Percentiles rank a stretch among this genome's conserved stretches.
Conservation (phyloP, 805 yeast species). For the Priceomyces fermenticarens region DNA sequence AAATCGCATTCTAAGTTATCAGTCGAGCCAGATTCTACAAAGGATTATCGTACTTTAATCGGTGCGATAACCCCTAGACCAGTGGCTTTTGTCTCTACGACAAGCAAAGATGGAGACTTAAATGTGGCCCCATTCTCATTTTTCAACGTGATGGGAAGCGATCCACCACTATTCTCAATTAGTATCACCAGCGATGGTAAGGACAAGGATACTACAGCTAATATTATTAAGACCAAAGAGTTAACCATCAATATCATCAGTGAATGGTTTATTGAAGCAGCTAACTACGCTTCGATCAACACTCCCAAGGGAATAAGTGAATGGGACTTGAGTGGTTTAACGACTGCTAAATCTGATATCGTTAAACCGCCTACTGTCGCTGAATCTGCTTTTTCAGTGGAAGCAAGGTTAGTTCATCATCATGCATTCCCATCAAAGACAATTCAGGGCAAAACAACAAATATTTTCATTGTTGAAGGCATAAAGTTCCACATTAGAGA, state of each 20-base stretch:
- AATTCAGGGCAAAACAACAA: slow-evolving; percentile 32
- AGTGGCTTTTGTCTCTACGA: slow-evolving; percentile 54
- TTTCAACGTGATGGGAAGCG: slow-evolving; percentile 44
- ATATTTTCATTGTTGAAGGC: slow-evolving; percentile 52
- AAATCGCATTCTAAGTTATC: slow-evolving; percentile 39
- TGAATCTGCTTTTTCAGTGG: slow-evolving; percentile 59
- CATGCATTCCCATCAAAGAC: slow-evolving; percentile 45
- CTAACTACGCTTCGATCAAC: slow-evolving; percentile 46
- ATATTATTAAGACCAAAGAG: slow-evolving; percentile 51
- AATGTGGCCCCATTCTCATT: slow-evolving; percentile 65
- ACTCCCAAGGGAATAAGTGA: slow-evolving; percentile 53
- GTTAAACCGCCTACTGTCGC: slow-evolving; percentile 59
- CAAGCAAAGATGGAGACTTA: slow-evolving; percentile 36
- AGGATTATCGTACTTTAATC: slow-evolving; percentile 50
- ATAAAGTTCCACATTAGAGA: slow-evolving; percentile 56
- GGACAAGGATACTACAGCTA: slow-evolving; percentile 49
- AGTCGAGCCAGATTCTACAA: slow-evolving; percentile 47
- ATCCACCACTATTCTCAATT: slow-evolving; percentile 58
- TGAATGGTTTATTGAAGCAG: slow-evolving; percentile 67
- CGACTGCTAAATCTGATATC: slow-evolving; percentile 38
- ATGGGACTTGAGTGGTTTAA: slow-evolving; percentile 54
- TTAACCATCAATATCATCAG: slow-evolving; percentile 54
- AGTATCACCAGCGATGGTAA: slow-evolving; percentile 41
- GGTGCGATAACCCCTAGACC: slow-evolving; percentile 60
- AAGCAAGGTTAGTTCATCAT: slow-evolving; percentile 44